Base-by-base conservation (phyloP, 2,329 filamentous ascomycete genomes). In the Aureobasidium subglaciale region DNA sequence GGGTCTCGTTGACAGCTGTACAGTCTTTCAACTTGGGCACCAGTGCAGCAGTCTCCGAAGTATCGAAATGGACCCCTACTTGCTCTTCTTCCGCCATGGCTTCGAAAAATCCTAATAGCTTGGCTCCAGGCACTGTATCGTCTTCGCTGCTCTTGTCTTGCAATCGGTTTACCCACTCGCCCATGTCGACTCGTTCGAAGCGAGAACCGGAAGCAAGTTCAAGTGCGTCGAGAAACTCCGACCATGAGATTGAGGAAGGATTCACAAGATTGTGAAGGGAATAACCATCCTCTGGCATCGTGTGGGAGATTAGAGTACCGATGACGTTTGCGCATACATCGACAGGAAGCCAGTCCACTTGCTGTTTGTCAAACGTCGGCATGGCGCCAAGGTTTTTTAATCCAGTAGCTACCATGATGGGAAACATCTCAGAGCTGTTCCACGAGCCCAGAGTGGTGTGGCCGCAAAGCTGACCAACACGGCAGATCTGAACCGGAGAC, bases 391-490 rank as follows among this genome's bases (percentile, higher is more conserved):
- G 34, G 27, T 59, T 34, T 5, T 53, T 30, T 9, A 59, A 27
- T 5, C 58, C 58, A 20, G 58, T 59, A 15, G 42, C 35, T 22
- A 59, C 40, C 58, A 59, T 59, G 41, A 59, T 59, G 11, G 58
- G 58, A 35, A 56, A 59, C 58, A 59, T 59, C 41, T 59, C 58
- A 2, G 48, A 49, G 9, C 32, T 57, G 42, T 59, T 59, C 58
- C 58, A 59, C 2, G 30, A 18, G 11, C 55, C 55, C 16, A 54
- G 38, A 1, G 22, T n/a, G 2, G 58, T 57, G 22, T 59, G 58
- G 1, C 58, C 58, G 35, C 58, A 59, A 4, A 59, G 58, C 22
- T 59, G 58, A 34, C 58, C 58, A 13, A 59, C 58, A 22, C 58
- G 55, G 20, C 57, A 57, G 10, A 59, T 52, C n/a, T 40, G 43